Evolutionary conservation across 345 rosid genomes (phyloP).

Genomic region (Lepidium didymum): DNA sequence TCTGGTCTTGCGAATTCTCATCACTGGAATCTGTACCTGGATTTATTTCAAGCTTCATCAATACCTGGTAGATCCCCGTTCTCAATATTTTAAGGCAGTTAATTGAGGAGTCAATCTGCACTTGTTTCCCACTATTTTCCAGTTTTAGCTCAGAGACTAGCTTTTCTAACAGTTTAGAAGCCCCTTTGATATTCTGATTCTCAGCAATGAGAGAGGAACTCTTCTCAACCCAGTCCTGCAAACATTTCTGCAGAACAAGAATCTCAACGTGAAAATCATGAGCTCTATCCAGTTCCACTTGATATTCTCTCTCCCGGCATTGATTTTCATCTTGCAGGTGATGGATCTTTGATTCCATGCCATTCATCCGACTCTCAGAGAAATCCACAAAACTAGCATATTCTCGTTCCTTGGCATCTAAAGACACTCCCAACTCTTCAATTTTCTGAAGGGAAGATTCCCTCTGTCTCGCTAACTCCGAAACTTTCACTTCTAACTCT

Average conservation of each 20-base stretch:
- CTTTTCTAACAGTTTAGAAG: slow-evolving; percentile 51
- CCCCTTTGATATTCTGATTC: slow-evolving; percentile 46
- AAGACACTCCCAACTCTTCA: slow-evolving; percentile 38
- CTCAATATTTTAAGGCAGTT: slow-evolving; percentile 47
- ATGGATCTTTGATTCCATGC: slow-evolving; percentile 48
- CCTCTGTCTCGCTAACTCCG: slow-evolving; percentile 51
- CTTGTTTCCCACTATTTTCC: slow-evolving; percentile 46
- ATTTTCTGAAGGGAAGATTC: slow-evolving; percentile 45
- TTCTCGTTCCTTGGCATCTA: slow-evolving; percentile 50
- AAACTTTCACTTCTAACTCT: slow-evolving; percentile 42
- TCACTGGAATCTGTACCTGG: slow-evolving; percentile 28
- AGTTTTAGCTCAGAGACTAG: slow-evolving; percentile 47
- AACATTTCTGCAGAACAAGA: slow-evolving; percentile 58
- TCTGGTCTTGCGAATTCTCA: slow-evolving; percentile 40
- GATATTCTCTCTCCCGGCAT: slow-evolving; percentile 51
- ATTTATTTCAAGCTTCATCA: slow-evolving; percentile 42
- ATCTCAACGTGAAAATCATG: slow-evolving; percentile 53
- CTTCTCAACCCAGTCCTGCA: slow-evolving; percentile 57
- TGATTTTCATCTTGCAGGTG: slow-evolving; percentile 50
- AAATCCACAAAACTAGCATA: slow-evolving; percentile 40
- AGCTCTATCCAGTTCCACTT: slow-evolving; percentile 60
- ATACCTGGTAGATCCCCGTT: slow-evolving; percentile 44
- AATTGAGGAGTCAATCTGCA: slow-evolving; percentile 48
- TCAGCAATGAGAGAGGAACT: slow-evolving; percentile 47
- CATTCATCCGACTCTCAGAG: slow-evolving; percentile 38